These are phyloP conservation scores for Backusella sp. DNA, from an alignment of 192 early-diverging fungal genomes.

Conservation along the genomic window DNA sequence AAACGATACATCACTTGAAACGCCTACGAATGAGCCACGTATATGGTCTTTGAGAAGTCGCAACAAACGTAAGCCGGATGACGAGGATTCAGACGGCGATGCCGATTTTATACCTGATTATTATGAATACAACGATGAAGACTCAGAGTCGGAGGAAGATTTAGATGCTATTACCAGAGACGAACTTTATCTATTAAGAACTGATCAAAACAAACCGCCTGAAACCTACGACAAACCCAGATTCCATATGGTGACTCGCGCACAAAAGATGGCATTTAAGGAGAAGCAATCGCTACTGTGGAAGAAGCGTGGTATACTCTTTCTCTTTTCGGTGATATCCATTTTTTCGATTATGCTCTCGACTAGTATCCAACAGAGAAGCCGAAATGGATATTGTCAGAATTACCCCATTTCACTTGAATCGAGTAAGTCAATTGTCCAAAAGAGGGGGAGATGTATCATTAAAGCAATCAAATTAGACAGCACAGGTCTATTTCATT, in stretches of 20 bases:
- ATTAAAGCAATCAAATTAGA: not conserved
- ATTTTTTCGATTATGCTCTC: not conserved
- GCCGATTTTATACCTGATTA: not conserved
- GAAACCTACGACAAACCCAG: not conserved
- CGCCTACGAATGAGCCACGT: not conserved
- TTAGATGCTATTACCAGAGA: not conserved
- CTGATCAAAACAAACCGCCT: not conserved
- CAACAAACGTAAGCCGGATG: not conserved
- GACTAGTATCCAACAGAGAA: not conserved
- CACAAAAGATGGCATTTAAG: not conserved
- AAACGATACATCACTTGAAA: not conserved
- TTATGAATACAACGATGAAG: not conserved
- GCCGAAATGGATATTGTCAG: slow-evolving; percentile 9
- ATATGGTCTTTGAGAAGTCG: not conserved
- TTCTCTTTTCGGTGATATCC: not conserved
- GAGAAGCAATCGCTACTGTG: not conserved
- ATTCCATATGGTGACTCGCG: not conserved
- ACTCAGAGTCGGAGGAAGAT: not conserved
- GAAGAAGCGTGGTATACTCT: not conserved
- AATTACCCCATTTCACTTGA: not conserved
- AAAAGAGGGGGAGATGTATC: not conserved
- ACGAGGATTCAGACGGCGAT: not conserved
- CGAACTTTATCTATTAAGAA: not conserved
- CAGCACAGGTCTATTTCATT: not conserved
- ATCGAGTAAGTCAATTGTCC: not conserved